phyloP scores from a whole-genome alignment of 805 yeast genomes.

The Lachancea meyersii region DNA sequence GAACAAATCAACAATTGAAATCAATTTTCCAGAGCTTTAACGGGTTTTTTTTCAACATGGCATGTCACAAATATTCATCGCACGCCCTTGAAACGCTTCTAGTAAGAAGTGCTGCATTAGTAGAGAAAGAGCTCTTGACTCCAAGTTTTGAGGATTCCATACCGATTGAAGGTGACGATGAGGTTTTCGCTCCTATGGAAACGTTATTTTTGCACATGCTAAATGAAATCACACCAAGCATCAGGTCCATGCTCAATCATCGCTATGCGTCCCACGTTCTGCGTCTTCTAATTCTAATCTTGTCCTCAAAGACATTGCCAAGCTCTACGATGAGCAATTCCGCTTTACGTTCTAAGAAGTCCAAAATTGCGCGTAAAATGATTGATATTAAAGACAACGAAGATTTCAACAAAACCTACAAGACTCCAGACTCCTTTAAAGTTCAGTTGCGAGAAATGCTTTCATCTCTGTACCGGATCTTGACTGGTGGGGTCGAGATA shows the following conservation, averaged over 20 bases:
- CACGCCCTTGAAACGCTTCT: constrained; percentile 87
- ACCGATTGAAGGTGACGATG: constrained; percentile 31
- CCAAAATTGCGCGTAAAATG: constrained; percentile 88
- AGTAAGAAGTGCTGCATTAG: constrained; percentile 63
- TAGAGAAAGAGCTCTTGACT: constrained; percentile 64
- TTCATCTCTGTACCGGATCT: constrained; percentile 33
- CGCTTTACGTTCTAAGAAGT: constrained; percentile 72
- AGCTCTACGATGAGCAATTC: constrained; percentile 64
- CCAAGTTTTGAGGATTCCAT: constrained; percentile 34
- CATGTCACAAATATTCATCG: constrained; percentile 86
- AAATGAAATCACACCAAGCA: constrained; percentile 56
- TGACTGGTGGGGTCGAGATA: constrained; percentile 26
- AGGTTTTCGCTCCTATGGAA: constrained; percentile 53
- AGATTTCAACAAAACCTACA: constrained; percentile 60
- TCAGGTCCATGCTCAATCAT: constrained; percentile 57
- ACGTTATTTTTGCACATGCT: constrained; percentile 56
- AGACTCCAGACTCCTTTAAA: constrained; percentile 65
- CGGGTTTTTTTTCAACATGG: constrained; percentile 69
- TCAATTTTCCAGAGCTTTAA: constrained; percentile 58
- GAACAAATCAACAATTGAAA: constrained; percentile 60
- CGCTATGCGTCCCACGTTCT: constrained; percentile 87
- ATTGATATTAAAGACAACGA: constrained; percentile 77
- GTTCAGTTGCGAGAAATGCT: constrained; percentile 49
- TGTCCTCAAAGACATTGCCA: constrained; percentile 75
- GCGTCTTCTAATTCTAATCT: constrained; percentile 60